Percentiles rank a stretch among this genome's conserved stretches.
These are phyloP conservation scores for Quercus bicolor DNA, from an alignment of 306 rosid genomes.

Conservation along the genomic window DNA sequence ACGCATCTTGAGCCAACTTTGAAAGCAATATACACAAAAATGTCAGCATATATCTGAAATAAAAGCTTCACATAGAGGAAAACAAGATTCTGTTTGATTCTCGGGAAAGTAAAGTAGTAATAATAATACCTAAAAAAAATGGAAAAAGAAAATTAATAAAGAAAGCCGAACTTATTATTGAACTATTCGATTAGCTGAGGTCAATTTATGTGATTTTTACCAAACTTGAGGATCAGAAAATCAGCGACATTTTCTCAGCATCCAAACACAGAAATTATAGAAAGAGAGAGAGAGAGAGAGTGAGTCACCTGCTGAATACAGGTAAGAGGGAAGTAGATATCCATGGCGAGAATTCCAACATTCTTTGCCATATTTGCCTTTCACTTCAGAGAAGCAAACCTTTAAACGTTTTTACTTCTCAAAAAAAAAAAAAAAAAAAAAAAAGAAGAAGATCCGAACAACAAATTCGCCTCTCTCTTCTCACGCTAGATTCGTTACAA, in stretches of 20 bases:
- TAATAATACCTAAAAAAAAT: too few species aligned
- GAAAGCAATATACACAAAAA: neutral
- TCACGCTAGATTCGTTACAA: neutral
- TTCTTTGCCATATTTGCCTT: constrained; percentile 60
- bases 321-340: constrained; percentile 88
- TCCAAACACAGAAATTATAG: neutral
- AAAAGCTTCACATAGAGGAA: neutral
- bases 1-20: neutral
- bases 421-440: neutral
- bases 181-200: too few species aligned
- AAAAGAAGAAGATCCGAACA: neutral
- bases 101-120: neutral
- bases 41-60: neutral
- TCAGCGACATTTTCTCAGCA: neutral
- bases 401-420: neutral
- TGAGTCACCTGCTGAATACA: constrained; percentile 74
- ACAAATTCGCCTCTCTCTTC: neutral
- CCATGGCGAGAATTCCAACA: constrained; percentile 92
- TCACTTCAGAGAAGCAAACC: neutral
- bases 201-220: too few species aligned
- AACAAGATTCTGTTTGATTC: neutral
- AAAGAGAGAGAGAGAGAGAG: neutral
- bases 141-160: too few species aligned
- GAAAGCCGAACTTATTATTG: too few species aligned
- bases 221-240: too few species aligned